A percentile compares a stretch with the other conserved stretches of the same genome.
Conservation (phyloP, 257 asterid species). For the Ilex aquifolium region DNA sequence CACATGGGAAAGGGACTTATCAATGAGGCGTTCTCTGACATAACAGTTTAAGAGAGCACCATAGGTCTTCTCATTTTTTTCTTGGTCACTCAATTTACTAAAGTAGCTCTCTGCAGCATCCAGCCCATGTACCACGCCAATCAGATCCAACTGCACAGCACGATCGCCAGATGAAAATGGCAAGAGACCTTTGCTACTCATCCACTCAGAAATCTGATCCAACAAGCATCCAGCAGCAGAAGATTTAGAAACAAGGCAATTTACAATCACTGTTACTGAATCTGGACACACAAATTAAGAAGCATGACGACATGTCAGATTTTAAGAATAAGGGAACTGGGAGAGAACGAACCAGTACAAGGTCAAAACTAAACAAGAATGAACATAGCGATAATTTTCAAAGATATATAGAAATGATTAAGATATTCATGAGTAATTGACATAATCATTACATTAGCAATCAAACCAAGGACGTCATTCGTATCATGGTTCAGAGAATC, state of each 20-base stretch:
- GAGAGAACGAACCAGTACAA: background rate
- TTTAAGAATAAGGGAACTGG: background rate
- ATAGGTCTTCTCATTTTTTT: conserved; percentile 44
- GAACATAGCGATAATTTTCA: background rate
- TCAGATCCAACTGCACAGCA: conserved; percentile 65
- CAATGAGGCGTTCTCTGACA: conserved; percentile 35
- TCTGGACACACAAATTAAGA: conserved; percentile 2
- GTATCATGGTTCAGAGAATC: too few species aligned
- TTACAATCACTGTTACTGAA: conserved; percentile 2
- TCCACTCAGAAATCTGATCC: conserved; percentile 55
- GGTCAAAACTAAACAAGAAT: background rate
- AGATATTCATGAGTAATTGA: too few species aligned
- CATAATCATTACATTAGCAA: too few species aligned
- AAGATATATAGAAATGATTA: too few species aligned
- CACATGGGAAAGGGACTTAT: conserved; percentile 42
- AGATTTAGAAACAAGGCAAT: conserved; percentile 11
- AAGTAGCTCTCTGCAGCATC: conserved; percentile 50
- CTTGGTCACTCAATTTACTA: conserved; percentile 19
- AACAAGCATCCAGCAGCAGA: conserved; percentile 12
- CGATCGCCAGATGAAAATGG: conserved; percentile 34
- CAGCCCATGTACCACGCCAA: conserved; percentile 47
- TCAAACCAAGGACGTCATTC: too few species aligned
- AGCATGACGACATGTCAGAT: background rate
- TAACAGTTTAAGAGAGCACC: conserved; percentile 58
- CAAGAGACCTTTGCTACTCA: conserved; percentile 19